These are phyloP conservation scores for Trichophyton benhamiae DNA, from an alignment of 2,329 filamentous ascomycete genomes.

Conservation along the genomic window DNA sequence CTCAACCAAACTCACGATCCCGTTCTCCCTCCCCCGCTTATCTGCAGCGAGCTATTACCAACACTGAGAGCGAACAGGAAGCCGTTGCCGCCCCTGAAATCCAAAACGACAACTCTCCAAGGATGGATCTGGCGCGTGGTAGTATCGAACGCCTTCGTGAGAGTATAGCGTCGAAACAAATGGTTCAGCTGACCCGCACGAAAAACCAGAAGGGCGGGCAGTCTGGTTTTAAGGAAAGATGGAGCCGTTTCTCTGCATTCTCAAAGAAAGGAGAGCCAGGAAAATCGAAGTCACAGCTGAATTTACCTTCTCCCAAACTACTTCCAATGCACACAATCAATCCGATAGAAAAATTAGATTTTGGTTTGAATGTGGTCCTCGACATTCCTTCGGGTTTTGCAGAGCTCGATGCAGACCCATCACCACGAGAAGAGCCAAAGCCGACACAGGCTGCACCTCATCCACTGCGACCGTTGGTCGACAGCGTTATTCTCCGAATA, in stretches of 20 bases:
- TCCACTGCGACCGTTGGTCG: conserved; percentile 24
- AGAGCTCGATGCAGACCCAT: not conserved
- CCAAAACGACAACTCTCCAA: not conserved
- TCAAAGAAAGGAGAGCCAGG: not conserved
- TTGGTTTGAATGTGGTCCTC: not conserved
- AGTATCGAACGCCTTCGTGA: not conserved
- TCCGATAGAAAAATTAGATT: not conserved
- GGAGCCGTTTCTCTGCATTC: not conserved
- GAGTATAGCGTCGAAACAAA: conserved; percentile 1
- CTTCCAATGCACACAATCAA: not conserved
- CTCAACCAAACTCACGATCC: not conserved
- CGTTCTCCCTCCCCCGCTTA: not conserved
- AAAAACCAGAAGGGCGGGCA: not conserved
- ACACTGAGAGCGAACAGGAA: not conserved
- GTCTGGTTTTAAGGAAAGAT: not conserved
- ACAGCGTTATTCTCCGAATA: conserved; percentile 42
- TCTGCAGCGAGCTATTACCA: not conserved
- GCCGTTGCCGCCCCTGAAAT: not conserved
- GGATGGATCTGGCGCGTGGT: not conserved
- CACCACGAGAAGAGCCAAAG: conserved; percentile 25
- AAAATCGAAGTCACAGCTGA: not conserved
- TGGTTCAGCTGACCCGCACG: not conserved
- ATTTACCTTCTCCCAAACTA: not conserved
- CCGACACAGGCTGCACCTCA: conserved; percentile 12
- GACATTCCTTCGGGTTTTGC: not conserved